phyloP scores from a whole-genome alignment of 2,329 filamentous ascomycete genomes.

The Colletotrichum lini region DNA sequence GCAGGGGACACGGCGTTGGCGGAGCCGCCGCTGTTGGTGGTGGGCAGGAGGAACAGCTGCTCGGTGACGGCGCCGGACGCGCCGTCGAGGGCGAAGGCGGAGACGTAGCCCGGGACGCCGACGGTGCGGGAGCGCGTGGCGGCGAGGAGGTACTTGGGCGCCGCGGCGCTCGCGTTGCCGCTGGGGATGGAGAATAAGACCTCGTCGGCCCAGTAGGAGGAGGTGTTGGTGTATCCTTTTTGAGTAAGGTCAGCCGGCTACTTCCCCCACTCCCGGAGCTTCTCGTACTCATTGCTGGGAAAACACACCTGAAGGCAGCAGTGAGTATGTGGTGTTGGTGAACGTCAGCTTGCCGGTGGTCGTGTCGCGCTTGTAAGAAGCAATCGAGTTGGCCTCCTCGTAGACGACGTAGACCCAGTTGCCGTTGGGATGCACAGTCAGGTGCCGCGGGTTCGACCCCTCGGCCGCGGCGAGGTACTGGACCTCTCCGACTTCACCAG shows the following conservation, averaged over 20 bases:
- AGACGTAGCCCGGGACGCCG: conserved; percentile 51
- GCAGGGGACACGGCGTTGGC: conserved; percentile 53
- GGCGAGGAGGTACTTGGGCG: conserved; percentile 33
- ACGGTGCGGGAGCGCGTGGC: conserved; percentile 38
- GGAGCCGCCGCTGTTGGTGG: conserved; percentile 51
- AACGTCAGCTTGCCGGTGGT: conserved; percentile 25
- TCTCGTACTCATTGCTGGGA: not conserved
- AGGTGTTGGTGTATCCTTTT: conserved; percentile 29
- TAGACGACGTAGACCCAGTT: conserved; percentile 49
- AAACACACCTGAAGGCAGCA: conserved; percentile 35
- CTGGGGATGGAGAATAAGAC: conserved; percentile 30
- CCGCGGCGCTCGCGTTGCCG: conserved; percentile 5
- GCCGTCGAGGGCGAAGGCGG: conserved; percentile 49
- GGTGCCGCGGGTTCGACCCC: conserved; percentile 47
- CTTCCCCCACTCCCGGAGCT: too few relatives aligned
- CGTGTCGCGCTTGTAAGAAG: conserved; percentile 46
- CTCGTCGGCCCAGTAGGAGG: conserved; percentile 34
- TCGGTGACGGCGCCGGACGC: conserved; percentile 46
- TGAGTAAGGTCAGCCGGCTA: not conserved
- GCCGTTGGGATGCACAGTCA: conserved; percentile 48
- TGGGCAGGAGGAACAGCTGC: conserved; percentile 51
- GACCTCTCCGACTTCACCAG: conserved; percentile 43
- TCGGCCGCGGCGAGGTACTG: conserved; percentile 42
- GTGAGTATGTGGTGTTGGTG: conserved; percentile 39
- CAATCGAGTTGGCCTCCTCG: conserved; percentile 47